Percentiles rank a stretch among this genome's conserved stretches.
These are phyloP conservation scores for Collybia sordida DNA, from an alignment of 768 basidiomycete genomes.

Conservation along the genomic window DNA sequence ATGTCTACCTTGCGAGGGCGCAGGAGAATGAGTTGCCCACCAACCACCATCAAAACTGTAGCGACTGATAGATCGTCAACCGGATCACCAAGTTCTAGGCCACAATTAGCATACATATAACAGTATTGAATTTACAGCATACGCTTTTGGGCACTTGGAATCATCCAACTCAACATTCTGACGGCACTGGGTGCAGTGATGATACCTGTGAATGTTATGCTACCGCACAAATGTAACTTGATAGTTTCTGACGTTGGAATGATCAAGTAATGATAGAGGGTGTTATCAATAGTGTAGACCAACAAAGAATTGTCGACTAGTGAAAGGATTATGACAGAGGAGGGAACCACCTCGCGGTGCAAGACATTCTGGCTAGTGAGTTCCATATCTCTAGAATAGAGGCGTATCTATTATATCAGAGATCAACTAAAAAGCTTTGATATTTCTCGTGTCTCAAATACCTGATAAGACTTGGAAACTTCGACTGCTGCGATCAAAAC, in stretches of 20 bases:
- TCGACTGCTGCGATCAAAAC: slow-evolving; percentile 92
- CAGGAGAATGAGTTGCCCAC: slow-evolving; percentile 85
- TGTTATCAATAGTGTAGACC: slow-evolving; percentile 94
- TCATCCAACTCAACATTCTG: slow-evolving; percentile 94
- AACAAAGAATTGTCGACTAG: slow-evolving; percentile 93
- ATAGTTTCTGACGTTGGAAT: slow-evolving; percentile 81
- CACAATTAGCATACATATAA: slow-evolving; percentile 4
- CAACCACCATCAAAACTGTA: slow-evolving; percentile 94
- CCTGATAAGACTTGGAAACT: slow-evolving; percentile 75
- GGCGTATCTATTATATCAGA: slow-evolving; percentile 60
- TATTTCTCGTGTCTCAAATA: slow-evolving; percentile 17
- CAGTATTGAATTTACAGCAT: slow-evolving; percentile 23
- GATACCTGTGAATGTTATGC: slow-evolving; percentile 91
- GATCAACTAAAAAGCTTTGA: no score
- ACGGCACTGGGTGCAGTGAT: slow-evolving; percentile 83
- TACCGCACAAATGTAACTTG: slow-evolving; percentile 87
- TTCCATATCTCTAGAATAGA: slow-evolving; percentile 93
- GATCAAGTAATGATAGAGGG: slow-evolving; percentile 88
- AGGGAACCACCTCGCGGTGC: slow-evolving; percentile 72
- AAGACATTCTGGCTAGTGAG: slow-evolving; percentile 81
- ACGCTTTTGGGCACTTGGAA: slow-evolving; percentile 93
- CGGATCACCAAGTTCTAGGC: slow-evolving; percentile 90
- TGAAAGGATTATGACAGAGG: slow-evolving; percentile 83
- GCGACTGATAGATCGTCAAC: slow-evolving; percentile 90
- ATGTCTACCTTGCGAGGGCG: slow-evolving; percentile 75